Conservation (phyloP, 371 early-diverging fungal species). For the Mortierella sp. region DNA sequence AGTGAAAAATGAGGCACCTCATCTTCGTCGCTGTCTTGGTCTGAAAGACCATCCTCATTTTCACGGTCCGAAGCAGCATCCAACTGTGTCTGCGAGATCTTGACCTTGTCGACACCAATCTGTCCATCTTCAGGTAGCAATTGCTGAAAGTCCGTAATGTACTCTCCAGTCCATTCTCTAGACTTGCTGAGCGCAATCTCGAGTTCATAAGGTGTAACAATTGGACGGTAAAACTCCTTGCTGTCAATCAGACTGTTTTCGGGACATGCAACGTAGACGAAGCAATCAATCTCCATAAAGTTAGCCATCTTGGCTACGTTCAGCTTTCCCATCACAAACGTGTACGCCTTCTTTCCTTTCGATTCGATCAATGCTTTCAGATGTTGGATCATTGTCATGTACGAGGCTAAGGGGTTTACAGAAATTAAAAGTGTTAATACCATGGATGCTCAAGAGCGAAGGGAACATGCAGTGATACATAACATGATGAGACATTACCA, state of each 20-base stretch:
- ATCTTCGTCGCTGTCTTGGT: slow-evolving; percentile 66
- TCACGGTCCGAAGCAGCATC: slow-evolving; percentile 48
- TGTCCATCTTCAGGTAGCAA: slow-evolving; percentile 60
- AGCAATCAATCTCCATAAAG: slow-evolving; percentile 93
- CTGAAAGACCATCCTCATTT: slow-evolving; percentile 17
- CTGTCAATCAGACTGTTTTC: slow-evolving; percentile 94
- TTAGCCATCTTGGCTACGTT: slow-evolving; percentile 96
- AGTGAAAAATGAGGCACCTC: slow-evolving; percentile 90
- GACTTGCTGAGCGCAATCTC: slow-evolving; percentile 79
- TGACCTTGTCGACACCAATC: slow-evolving; percentile 52
- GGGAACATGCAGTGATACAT: too few species aligned
- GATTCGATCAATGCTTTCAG: slow-evolving; percentile 80
- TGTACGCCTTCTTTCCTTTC: slow-evolving; percentile 84
- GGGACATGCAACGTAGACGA: slow-evolving; percentile 93
- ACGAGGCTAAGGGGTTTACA: slow-evolving; percentile 69
- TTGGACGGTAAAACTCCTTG: slow-evolving; percentile 90
- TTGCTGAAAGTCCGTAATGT: slow-evolving; percentile 76
- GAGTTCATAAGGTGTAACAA: slow-evolving; percentile 94
- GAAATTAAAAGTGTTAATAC: background rate
- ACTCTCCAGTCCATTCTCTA: slow-evolving; percentile 82
- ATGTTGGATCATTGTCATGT: slow-evolving; percentile 81
- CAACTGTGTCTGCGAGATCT: slow-evolving; percentile 43
- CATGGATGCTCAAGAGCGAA: too few species aligned
- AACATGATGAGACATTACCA: too few species aligned
- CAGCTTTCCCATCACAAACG: slow-evolving; percentile 95